Conservation (phyloP, 2,329 filamentous ascomycete genomes). For the Fusarium palustre region DNA sequence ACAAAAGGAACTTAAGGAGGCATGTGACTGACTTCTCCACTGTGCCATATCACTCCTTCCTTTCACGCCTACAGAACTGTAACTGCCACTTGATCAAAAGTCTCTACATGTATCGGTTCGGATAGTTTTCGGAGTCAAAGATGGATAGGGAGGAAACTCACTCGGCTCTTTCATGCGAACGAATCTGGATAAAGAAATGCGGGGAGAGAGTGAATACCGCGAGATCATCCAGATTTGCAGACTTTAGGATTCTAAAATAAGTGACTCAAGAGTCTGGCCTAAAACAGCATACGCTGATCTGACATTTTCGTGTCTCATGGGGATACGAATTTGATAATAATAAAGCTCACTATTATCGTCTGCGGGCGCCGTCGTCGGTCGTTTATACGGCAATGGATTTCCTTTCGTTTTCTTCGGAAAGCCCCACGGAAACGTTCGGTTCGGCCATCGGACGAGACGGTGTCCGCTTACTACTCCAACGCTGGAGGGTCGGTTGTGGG, state of each 20-base stretch:
- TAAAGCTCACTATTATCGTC: background rate
- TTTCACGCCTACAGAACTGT: background rate
- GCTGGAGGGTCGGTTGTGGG: constrained; percentile 6
- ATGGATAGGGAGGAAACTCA: background rate
- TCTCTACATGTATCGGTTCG: constrained; percentile 21
- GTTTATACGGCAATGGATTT: background rate
- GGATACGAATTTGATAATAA: constrained; percentile 14
- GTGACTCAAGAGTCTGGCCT: no score
- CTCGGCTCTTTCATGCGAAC: background rate
- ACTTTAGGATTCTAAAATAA: no score
- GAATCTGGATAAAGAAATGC: constrained; percentile 16
- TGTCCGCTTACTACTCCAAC: constrained; percentile 15
- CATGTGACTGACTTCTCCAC: constrained; percentile 35
- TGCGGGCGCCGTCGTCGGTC: constrained; percentile 15
- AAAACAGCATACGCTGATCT: no score
- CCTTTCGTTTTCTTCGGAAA: constrained; percentile 34
- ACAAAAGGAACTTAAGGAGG: background rate
- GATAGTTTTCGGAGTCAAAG: constrained; percentile 4
- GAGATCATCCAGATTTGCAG: background rate
- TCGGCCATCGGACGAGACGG: constrained; percentile 40
- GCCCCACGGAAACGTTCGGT: constrained; percentile 44
- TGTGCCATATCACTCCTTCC: background rate
- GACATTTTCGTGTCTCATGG: no score
- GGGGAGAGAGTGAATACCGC: constrained; percentile 18
- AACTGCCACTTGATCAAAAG: background rate